Evolutionary conservation across 1,284 basidiomycete genomes (phyloP).

Genomic region (Pulchroboletus neoregius): DNA sequence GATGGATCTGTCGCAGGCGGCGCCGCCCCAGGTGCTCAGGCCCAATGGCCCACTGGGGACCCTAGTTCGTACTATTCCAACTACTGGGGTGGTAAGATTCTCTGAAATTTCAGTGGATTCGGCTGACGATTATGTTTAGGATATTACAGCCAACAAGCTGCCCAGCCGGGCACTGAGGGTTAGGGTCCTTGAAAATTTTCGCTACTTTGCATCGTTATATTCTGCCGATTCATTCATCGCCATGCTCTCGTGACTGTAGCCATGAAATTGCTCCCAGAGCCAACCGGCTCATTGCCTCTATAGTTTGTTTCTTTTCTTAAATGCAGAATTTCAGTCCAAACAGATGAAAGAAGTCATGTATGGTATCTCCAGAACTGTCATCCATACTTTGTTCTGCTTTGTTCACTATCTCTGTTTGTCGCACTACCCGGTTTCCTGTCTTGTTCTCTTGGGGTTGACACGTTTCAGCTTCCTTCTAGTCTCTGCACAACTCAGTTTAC

Average conservation of each 20-base stretch:
- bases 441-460: slow-evolving; percentile 22
- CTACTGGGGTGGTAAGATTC: slow-evolving; percentile 73
- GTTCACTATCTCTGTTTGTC: slow-evolving; percentile 22
- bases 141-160: slow-evolving; percentile 72
- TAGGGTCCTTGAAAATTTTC: slow-evolving; percentile 50
- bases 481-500: slow-evolving; percentile 22
- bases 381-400: slow-evolving; percentile 28
- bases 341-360: slow-evolving; percentile 31
- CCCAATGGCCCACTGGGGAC: slow-evolving; percentile 68
- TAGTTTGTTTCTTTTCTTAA: slow-evolving; percentile 19
- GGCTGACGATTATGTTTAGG: slow-evolving; percentile 41
- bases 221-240: slow-evolving; percentile 25
- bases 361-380: slow-evolving; percentile 34
- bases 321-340: slow-evolving; percentile 28
- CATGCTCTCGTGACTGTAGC: slow-evolving; percentile 34
- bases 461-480: slow-evolving; percentile 21
- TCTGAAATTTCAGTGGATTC: neutral
- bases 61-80: slow-evolving; percentile 75
- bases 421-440: slow-evolving; percentile 19
- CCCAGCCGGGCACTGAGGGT: slow-evolving; percentile 60
- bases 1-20: slow-evolving; percentile 47
- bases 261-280: slow-evolving; percentile 25
- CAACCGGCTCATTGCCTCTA: slow-evolving; percentile 21
- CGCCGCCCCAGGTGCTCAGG: slow-evolving; percentile 56
- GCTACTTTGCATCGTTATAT: slow-evolving; percentile 29